Base-by-base conservation (phyloP, 2,329 filamentous ascomycete genomes). In the Aspergillus pseudoglaucus region DNA sequence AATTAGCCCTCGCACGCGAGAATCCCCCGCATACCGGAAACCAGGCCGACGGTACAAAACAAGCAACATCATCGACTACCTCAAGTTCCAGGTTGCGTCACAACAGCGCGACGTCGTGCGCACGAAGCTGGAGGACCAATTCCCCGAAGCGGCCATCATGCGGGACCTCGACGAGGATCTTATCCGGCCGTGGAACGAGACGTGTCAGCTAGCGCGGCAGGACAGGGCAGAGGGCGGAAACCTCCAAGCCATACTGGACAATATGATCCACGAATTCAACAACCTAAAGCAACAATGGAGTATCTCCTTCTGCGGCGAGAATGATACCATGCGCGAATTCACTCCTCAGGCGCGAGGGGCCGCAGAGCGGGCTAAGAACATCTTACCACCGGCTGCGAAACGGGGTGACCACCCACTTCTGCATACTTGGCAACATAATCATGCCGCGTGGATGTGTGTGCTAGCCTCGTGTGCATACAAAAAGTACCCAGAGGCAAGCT, bases 11-110 rank as follows among this genome's bases (percentile, higher is more conserved):
- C 44, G 43, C 14, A 32, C 30, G 12, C 62, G 62, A 14, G 42
- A 46, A 2, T 50, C 57, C 6, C 72, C 72, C 1, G 71, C 72
- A 1, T 74, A 74, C 48, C 70, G 67, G 32, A 54, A 63, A 18
- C 30, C 48, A 15, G 46, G 46, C 8, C 45, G 56, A 8, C 52
- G 49, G 23, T 45, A 51, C 35, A 65, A 67, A n/a, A 4, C 10
- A 6, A 44, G 53, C 2, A 71, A 74, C 39, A 67, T 76, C 32
- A 64, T 74, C 15, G 74, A 76, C 45, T 68, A 67, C 46, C 57
- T 76, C 9, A 69, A 65, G 33, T 75, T 75, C 42, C 49, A 61
- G 1, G 65, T 75, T 6, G 69, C 71, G 6, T 49, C 53, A 8
- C 49, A 50, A 0, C 62, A 68, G 38, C 62, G 57, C 3, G 35